These are phyloP conservation scores for Xylaria sp. DNA, from an alignment of 2,329 filamentous ascomycete species.

Conservation along the genomic window DNA sequence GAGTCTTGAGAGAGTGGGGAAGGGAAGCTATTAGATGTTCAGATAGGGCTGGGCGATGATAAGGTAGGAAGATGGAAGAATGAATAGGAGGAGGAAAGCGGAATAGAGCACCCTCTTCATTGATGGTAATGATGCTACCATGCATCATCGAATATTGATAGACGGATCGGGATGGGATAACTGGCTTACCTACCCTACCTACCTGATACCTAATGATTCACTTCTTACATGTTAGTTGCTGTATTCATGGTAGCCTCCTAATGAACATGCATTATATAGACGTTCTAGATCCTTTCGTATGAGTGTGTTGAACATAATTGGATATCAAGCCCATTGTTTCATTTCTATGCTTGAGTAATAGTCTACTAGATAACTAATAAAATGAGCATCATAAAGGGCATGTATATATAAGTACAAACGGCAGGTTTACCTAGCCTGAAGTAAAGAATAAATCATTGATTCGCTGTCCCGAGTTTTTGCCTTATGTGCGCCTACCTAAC, in stretches of 20 bases:
- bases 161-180: neutral
- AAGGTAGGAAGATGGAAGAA: neutral
- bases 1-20: neutral
- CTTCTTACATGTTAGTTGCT: neutral
- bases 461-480: neutral
- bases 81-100: neutral
- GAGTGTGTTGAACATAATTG: neutral
- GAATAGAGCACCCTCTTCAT: neutral
- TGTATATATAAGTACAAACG: constrained; percentile 13
- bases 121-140: neutral
- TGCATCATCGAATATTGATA: neutral
- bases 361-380: neutral
- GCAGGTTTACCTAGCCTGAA: constrained; percentile 5
- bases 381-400: neutral
- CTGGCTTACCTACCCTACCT: constrained; percentile 3
- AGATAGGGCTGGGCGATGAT: neutral
- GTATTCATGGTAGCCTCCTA: neutral
- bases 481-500: constrained; percentile 26
- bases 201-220: constrained; percentile 1
- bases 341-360: neutral
- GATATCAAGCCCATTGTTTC: neutral
- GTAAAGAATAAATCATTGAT: neutral
- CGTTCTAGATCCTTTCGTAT: neutral
- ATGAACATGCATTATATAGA: neutral
- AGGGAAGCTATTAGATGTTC: neutral